Conservation (phyloP, 2,329 filamentous ascomycete species). For the Polychaeton citri region DNA sequence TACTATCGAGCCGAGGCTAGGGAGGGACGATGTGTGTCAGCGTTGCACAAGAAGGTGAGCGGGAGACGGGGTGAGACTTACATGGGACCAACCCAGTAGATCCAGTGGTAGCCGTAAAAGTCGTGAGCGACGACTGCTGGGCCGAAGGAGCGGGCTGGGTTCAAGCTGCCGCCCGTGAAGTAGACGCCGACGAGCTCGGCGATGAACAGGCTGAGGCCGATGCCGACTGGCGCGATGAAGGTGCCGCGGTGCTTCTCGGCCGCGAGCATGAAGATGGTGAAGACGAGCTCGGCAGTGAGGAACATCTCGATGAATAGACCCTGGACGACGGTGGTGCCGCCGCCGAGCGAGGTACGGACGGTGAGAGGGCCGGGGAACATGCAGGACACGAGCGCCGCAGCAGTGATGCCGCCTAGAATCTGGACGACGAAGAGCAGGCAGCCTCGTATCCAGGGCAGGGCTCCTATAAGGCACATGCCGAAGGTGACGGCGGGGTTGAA, state of each 20-base stretch:
- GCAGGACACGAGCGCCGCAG: conserved; percentile 20
- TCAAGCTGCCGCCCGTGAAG: conserved; percentile 27
- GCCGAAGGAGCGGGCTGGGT: conserved; percentile 23
- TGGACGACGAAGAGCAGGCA: conserved; percentile 22
- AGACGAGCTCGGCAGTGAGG: conserved; percentile 26
- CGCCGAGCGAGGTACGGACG: conserved; percentile 21
- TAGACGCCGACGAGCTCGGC: conserved; percentile 28
- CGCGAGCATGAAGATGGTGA: conserved; percentile 29
- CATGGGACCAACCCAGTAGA: conserved; percentile 20
- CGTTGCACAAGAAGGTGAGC: not conserved
- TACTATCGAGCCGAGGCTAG: conserved; percentile 12
- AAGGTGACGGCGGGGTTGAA: conserved; percentile 24
- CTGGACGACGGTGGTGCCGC: conserved; percentile 22
- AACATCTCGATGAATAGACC: conserved; percentile 30
- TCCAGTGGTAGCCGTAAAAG: conserved; percentile 10
- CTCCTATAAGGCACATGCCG: conserved; percentile 23
- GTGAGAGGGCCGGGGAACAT: conserved; percentile 25
- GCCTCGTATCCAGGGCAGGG: conserved; percentile 21
- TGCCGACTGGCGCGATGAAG: conserved; percentile 29
- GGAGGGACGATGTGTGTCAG: not conserved
- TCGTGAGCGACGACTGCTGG: conserved; percentile 15
- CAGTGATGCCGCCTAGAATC: conserved; percentile 25
- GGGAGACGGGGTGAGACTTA: conserved; percentile 1
- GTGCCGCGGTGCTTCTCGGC: conserved; percentile 30
- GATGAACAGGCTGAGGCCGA: conserved; percentile 43